Percentiles rank a stretch among this genome's conserved stretches.
phyloP scores from a whole-genome alignment of 1,284 basidiomycete genomes.

The Trichosporon sp. region DNA sequence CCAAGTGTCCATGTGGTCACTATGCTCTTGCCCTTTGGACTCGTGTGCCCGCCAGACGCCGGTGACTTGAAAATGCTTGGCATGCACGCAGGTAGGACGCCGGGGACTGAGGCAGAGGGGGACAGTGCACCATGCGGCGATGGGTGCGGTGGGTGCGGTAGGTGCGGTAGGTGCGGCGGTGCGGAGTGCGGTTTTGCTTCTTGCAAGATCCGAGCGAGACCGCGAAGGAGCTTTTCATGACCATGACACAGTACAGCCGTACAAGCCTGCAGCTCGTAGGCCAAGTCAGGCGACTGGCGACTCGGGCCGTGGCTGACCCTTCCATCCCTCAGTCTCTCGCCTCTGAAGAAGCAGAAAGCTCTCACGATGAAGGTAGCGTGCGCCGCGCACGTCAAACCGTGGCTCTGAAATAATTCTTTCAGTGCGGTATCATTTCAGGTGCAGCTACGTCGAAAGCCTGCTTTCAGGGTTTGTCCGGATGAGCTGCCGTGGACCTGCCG shows the following conservation, averaged over 20 bases:
- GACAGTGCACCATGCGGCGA: not conserved
- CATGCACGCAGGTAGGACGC: too few species aligned
- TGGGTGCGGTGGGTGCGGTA: not conserved
- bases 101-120: not conserved
- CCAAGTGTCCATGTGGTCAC: not conserved
- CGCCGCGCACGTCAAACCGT: not conserved
- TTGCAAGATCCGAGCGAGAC: not conserved
- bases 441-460: too few species aligned
- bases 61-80: not conserved
- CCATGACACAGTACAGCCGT: too few species aligned
- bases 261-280: too few species aligned
- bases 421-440: not conserved
- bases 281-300: too few species aligned
- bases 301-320: too few species aligned
- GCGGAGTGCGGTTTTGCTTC: not conserved
- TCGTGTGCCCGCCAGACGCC: not conserved
- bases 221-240: too few species aligned
- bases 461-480: not conserved
- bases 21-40: not conserved
- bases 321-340: too few species aligned
- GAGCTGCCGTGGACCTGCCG: too few species aligned
- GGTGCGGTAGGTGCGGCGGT: not conserved
- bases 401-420: not conserved
- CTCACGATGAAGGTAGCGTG: too few species aligned
- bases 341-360: too few species aligned